Base-by-base conservation (phyloP, 371 early-diverging fungal genomes). In the Syncephalastrum sp. region DNA sequence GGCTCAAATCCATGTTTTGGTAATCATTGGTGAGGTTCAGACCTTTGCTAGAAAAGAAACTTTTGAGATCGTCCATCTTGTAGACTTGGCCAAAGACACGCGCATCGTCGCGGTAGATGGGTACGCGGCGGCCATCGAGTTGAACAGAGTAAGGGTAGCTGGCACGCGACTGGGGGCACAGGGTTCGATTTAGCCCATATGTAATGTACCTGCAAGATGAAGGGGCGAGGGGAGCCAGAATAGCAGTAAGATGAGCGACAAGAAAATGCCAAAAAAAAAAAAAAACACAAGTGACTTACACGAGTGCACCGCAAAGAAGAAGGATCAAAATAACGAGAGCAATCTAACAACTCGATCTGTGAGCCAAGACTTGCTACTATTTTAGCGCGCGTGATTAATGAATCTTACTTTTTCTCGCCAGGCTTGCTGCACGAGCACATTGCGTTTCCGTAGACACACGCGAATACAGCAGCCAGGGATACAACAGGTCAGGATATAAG, bases 281-380 rank as follows among this genome's bases (percentile, higher is more conserved):
- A 29, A 5, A 12, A 10, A 8, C 0, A 10, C 38, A 10, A 33
- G 10, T 12, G 38, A 33, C 38, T 33, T 33, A 33, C 38, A 56
- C 83, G 51, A 90, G 75, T 25, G 64, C 48, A 42, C 66, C 71
- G 59, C 86, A 87, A 25, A 87, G 63, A 10, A 86, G 52, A 0
- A 78, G 23, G 29, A 91, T 90, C 58, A 90, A 72, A 52, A 83
- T 74, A 54, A 86, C 85, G n/a, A 91, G 72, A 0, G 90, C 85
- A 47, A 86, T 68, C 71, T 85, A 77, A 54, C 74, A 68, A 54
- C 70, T 10, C 8, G 0, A 12, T 33, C 5, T 3, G 38, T 33
- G 10, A 33, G 38, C 38, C 38, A 33, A 33, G 60, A 72, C 75
- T 76, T 15, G 75, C 15, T 15, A 23, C 15, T 17, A 41, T 33